These are phyloP conservation scores for Saccharomycopsis synnaedendra DNA, from an alignment of 805 yeast genomes.

Conservation along the genomic window DNA sequence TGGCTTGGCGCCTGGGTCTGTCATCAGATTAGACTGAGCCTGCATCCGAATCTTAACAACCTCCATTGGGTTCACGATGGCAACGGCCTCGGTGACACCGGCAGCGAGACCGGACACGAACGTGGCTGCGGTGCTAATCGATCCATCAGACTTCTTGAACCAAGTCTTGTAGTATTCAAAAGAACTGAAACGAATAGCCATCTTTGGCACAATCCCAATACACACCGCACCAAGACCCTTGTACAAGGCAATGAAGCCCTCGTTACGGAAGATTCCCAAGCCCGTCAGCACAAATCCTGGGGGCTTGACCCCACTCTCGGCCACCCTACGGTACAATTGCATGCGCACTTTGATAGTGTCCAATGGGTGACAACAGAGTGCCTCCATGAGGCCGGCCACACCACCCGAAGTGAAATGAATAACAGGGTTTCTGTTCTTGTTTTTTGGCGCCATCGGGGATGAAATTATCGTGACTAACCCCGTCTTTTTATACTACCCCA, in stretches of 20 bases:
- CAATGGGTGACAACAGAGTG: slow-evolving; percentile 95
- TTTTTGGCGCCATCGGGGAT: slow-evolving; percentile 10
- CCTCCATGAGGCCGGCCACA: slow-evolving; percentile 93
- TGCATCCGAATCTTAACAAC: slow-evolving; percentile 94
- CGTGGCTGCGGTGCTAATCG: slow-evolving; percentile 60
- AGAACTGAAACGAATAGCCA: slow-evolving; percentile 94
- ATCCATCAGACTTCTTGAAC: slow-evolving; percentile 52
- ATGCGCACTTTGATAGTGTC: slow-evolving; percentile 96
- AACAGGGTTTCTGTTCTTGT: slow-evolving; percentile 30
- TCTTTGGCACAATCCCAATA: slow-evolving; percentile 94
- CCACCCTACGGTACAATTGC: slow-evolving; percentile 73
- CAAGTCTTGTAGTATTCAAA: slow-evolving; percentile 77
- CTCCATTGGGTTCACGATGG: slow-evolving; percentile 95
- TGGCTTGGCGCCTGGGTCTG: slow-evolving; percentile 54
- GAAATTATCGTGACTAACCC: too few relatives aligned
- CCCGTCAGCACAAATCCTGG: slow-evolving; percentile 88
- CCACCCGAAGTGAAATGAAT: slow-evolving; percentile 87
- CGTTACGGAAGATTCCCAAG: slow-evolving; percentile 60
- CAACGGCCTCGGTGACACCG: slow-evolving; percentile 90
- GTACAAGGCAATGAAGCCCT: slow-evolving; percentile 77
- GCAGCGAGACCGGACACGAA: slow-evolving; percentile 95
- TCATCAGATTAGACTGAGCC: slow-evolving; percentile 86
- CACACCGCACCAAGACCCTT: slow-evolving; percentile 96
- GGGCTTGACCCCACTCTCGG: slow-evolving; percentile 45
- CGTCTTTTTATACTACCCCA: too few relatives aligned